These are phyloP conservation scores for Colletotrichum higginsianum DNA, from an alignment of 2,329 filamentous ascomycete genomes.

Conservation along the genomic window DNA sequence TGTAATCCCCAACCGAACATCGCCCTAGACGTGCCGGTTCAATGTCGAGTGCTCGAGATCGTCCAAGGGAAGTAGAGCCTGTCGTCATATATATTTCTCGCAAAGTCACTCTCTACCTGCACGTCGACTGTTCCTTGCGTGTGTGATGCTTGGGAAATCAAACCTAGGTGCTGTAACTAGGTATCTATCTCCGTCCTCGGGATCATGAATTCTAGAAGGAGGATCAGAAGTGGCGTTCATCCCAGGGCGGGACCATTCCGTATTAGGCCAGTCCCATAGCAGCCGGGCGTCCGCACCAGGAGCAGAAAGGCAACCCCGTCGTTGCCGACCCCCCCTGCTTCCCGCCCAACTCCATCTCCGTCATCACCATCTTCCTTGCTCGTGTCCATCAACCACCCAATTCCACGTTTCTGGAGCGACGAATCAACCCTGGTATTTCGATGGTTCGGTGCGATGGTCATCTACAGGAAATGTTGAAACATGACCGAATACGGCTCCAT, in stretches of 20 bases:
- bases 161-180: too few species aligned
- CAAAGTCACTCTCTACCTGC: neutral
- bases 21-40: neutral
- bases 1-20: too few species aligned
- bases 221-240: too few species aligned
- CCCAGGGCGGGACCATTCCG: neutral
- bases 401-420: neutral
- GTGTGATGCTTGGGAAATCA: neutral
- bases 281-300: too few species aligned
- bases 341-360: too few species aligned
- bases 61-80: neutral
- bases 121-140: neutral
- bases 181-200: too few species aligned
- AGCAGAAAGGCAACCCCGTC: too few species aligned
- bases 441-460: neutral
- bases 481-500: neutral
- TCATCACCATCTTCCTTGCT: too few species aligned
- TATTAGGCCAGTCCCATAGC: too few species aligned
- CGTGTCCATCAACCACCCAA: neutral
- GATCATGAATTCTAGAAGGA: too few species aligned
- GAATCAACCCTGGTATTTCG: neutral
- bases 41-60: neutral
- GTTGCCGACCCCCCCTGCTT: too few species aligned
- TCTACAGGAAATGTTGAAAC: neutral
- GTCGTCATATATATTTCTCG: neutral